A percentile compares a stretch with the other conserved stretches of the same genome.
Conservation (phyloP, 106 monocot genomes). For the Amphibolis antarctica region DNA sequence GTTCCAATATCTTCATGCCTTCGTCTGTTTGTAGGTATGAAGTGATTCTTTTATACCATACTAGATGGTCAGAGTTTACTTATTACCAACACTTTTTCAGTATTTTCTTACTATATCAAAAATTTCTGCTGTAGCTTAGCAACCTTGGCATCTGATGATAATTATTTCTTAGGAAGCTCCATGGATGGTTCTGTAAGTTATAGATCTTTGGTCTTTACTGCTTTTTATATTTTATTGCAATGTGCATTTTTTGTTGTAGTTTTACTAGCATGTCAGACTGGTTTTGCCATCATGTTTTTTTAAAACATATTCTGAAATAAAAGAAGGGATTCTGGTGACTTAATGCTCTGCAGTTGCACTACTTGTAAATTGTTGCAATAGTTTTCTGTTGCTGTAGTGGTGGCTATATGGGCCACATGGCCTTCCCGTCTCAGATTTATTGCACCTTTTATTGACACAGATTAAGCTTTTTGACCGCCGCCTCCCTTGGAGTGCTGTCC, state of each 20-base stretch:
- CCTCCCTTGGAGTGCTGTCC: slow-evolving; percentile 44
- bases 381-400: no score
- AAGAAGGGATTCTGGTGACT: no score
- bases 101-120: not conserved
- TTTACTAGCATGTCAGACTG: no score
- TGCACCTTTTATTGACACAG: slow-evolving; percentile 15
- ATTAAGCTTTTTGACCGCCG: slow-evolving; percentile 81
- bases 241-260: no score
- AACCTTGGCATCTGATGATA: slow-evolving; percentile 60
- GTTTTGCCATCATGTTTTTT: no score
- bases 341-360: no score
- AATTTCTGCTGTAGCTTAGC: slow-evolving; percentile 40
- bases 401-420: no score
- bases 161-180: slow-evolving; percentile 73
- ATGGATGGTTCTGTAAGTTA: slow-evolving; percentile 91
- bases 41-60: not conserved
- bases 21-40: slow-evolving; percentile 81
- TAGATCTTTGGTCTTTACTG: not conserved
- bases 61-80: no score
- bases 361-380: no score
- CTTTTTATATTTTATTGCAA: not conserved
- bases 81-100: not conserved
- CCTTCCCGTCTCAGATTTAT: no score
- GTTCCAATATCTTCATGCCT: slow-evolving; percentile 31
- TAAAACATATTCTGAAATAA: no score